phyloP scores from a whole-genome alignment of 2,329 filamentous ascomycete species.

The Colletotrichum sp. region DNA sequence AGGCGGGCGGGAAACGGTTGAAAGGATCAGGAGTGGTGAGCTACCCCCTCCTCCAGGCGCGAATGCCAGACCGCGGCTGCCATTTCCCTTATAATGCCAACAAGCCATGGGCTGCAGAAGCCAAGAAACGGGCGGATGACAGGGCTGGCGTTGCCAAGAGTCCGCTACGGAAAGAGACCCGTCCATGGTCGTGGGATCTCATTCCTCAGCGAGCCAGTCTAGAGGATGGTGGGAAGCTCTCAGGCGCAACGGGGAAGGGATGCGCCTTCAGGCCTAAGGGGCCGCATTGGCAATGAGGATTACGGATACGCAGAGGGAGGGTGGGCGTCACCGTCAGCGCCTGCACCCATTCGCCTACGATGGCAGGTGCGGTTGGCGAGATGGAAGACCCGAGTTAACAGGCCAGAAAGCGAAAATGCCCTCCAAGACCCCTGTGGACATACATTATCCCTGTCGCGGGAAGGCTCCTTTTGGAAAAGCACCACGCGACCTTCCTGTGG shows the following conservation, averaged over 20 bases:
- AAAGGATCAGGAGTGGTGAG: neutral
- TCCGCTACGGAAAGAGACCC: constrained; percentile 15
- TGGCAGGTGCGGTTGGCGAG: neutral
- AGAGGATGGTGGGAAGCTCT: neutral
- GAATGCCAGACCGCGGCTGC: constrained; percentile 3
- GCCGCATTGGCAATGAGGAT: neutral
- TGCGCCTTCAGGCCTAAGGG: neutral
- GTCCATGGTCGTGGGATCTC: constrained; percentile 9
- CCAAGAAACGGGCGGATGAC: constrained; percentile 17
- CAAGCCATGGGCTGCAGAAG: neutral
- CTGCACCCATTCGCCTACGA: neutral
- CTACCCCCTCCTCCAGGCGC: neutral
- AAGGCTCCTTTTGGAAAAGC: neutral
- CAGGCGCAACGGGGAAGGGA: neutral
- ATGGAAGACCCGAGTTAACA: neutral
- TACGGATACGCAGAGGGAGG: neutral
- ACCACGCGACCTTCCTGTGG: constrained; percentile 12
- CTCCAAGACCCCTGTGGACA: neutral
- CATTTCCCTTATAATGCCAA: constrained; percentile 18
- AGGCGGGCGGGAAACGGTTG: neutral
- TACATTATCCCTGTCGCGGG: neutral
- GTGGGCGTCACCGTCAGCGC: neutral
- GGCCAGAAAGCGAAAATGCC: constrained; percentile 6
- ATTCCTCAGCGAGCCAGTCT: constrained; percentile 3
- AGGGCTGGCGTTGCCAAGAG: constrained; percentile 17